These are phyloP conservation scores for Mariannaea elegans DNA, from an alignment of 2,329 filamentous ascomycete species.

Conservation along the genomic window DNA sequence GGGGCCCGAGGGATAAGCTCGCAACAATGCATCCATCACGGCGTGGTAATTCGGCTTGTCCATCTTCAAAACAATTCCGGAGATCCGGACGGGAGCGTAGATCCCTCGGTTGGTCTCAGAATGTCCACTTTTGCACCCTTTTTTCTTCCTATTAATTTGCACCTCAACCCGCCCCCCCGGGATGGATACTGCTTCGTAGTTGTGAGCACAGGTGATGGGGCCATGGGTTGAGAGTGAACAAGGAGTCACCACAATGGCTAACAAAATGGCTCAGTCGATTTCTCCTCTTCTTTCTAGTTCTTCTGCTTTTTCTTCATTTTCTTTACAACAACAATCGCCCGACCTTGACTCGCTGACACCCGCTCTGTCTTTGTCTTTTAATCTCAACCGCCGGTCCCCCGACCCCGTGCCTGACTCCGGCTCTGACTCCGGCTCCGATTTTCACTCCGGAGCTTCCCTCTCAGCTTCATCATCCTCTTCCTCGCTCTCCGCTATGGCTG, in stretches of 20 bases:
- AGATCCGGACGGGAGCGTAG: neutral
- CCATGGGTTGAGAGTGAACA: neutral
- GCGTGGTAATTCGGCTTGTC: neutral
- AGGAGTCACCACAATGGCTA: conserved; percentile 2
- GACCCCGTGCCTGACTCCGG: conserved; percentile 6
- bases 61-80: neutral
- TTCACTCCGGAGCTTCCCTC: neutral
- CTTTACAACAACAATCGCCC: neutral
- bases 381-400: neutral
- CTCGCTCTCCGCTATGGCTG: conserved; percentile 20
- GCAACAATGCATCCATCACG: neutral
- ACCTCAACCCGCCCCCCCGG: conserved; percentile 27
- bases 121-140: neutral
- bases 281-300: conserved; percentile 8
- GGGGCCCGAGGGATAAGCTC: no score
- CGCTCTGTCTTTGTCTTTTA: conserved; percentile 18
- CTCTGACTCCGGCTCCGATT: conserved; percentile 8
- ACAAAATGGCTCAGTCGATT: conserved; percentile 31
- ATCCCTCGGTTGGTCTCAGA: neutral
- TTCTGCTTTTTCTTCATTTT: conserved; percentile 3
- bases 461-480: neutral
- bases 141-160: neutral
- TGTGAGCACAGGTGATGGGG: conserved; percentile 45
- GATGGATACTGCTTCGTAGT: conserved; percentile 50
- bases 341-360: neutral